Evolutionary conservation across 2,329 filamentous ascomycete genomes (phyloP).

Genomic region (Drechmeria coniospora): DNA sequence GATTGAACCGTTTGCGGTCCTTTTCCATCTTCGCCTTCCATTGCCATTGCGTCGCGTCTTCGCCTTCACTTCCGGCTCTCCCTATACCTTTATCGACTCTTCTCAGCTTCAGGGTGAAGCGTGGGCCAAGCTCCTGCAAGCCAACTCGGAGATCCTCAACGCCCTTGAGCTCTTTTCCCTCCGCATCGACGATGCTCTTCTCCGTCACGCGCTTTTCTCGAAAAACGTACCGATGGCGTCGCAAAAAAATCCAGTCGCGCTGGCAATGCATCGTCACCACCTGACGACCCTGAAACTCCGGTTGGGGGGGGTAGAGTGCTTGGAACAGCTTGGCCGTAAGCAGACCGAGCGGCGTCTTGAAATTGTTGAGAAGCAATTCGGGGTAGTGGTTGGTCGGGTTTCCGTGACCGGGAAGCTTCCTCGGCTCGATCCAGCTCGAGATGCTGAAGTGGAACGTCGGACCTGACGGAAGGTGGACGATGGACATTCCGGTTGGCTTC

Average conservation of each 20-base stretch:
- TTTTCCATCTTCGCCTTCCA: conserved; percentile 97
- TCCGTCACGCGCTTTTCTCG: conserved; percentile 75
- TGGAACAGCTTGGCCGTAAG: conserved; percentile 71
- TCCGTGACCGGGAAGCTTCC: conserved; percentile 73
- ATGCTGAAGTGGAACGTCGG: conserved; percentile 90
- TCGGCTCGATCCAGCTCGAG: conserved; percentile 79
- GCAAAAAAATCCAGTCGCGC: conserved; percentile 88
- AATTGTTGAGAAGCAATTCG: conserved; percentile 84
- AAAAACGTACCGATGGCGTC: conserved; percentile 84
- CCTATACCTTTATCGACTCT: conserved; percentile 82
- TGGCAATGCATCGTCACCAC: conserved; percentile 91
- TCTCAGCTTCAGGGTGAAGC: conserved; percentile 63
- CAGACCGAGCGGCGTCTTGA: conserved; percentile 81
- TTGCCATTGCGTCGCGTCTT: conserved; percentile 76
- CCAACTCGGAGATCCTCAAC: conserved; percentile 77
- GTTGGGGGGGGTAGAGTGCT: conserved; percentile 47
- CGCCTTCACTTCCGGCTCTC: conserved; percentile 49
- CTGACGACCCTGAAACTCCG: conserved; percentile 73
- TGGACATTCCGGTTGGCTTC: conserved; percentile 62
- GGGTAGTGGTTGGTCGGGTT: conserved; percentile 83
- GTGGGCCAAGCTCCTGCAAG: conserved; percentile 76
- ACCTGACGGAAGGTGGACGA: conserved; percentile 69
- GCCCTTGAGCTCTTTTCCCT: conserved; percentile 72
- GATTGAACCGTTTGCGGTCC: conserved; percentile 79
- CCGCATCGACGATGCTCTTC: conserved; percentile 67